Conservation (phyloP, 148 eudicot genomes). For the Pharnaceum exiguum region DNA sequence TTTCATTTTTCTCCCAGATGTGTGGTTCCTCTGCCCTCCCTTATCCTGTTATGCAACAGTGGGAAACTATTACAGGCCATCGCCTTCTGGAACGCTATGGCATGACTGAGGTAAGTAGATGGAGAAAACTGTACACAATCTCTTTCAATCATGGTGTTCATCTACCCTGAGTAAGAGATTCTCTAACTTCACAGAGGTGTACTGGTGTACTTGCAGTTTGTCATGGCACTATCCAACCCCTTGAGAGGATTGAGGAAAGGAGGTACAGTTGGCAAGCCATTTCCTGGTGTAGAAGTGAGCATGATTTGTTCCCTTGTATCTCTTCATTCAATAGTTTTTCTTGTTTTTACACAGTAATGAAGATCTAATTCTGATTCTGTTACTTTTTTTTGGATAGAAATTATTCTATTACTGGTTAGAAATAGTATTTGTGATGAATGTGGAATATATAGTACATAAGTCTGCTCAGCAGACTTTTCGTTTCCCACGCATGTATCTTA, state of each 20-base stretch:
- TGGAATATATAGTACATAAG: neutral
- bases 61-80: slow-evolving; percentile 91
- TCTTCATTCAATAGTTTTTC: neutral
- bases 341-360: too few relatives aligned
- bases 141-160: neutral
- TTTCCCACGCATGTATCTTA: slow-evolving; percentile 1
- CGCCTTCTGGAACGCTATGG: slow-evolving; percentile 93
- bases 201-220: slow-evolving; percentile 53
- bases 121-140: neutral
- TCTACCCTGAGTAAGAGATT: neutral
- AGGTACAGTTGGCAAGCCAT: slow-evolving; percentile 95
- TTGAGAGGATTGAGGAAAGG: slow-evolving; percentile 75
- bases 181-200: slow-evolving; percentile 7
- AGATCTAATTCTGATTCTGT: too few relatives aligned
- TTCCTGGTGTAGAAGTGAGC: slow-evolving; percentile 91
- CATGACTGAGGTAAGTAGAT: slow-evolving; percentile 83
- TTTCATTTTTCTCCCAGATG: slow-evolving; percentile 51
- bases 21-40: slow-evolving; percentile 99
- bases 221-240: slow-evolving; percentile 94
- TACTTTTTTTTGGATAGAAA: neutral
- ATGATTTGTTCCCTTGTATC: too few relatives aligned
- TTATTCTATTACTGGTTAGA: neutral
- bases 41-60: slow-evolving; percentile 91
- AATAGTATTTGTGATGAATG: neutral
- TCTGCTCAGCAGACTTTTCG: neutral